Evolutionary conservation across 192 early-diverging fungal genomes (phyloP).

Genomic region (Chytriomyces confervae): DNA sequence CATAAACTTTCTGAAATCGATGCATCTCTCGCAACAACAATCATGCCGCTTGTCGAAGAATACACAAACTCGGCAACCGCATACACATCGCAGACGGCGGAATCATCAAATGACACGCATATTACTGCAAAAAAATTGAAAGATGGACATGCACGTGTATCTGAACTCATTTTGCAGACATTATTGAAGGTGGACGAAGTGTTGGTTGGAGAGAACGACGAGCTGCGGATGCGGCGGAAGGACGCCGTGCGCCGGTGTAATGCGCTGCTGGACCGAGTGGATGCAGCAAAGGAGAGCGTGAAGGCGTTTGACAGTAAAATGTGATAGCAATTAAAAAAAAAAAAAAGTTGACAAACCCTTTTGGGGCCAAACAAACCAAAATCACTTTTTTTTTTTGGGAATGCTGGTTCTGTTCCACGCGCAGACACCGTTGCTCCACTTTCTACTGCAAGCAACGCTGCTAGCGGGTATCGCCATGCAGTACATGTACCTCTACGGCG

Average conservation of each 20-base stretch:
- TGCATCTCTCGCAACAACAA: conserved; percentile 39
- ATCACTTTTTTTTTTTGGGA: too few species aligned
- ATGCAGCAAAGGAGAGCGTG: conserved; percentile 68
- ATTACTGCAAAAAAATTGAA: conserved; percentile 63
- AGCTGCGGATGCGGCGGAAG: conserved; percentile 72
- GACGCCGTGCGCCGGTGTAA: conserved; percentile 77
- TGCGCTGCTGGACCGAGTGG: conserved; percentile 76
- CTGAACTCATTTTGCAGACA: conserved; percentile 80
- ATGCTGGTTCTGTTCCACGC: too few species aligned
- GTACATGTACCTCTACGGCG: too few species aligned
- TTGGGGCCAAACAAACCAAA: too few species aligned
- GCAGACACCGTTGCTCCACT: too few species aligned
- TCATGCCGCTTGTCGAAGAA: conserved; percentile 51
- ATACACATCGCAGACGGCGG: conserved; percentile 42
- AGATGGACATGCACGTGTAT: conserved; percentile 68
- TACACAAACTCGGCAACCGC: conserved; percentile 40
- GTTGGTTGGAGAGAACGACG: conserved; percentile 68
- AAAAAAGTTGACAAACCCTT: too few species aligned
- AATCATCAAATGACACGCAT: conserved; percentile 45
- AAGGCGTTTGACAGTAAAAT: conserved; percentile 10
- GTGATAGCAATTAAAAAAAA: too few species aligned
- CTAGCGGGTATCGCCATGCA: too few species aligned
- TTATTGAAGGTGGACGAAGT: conserved; percentile 79
- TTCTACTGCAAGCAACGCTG: too few species aligned
- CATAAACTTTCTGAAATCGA: conserved; percentile 49